These are phyloP conservation scores for Colletotrichum orbiculare DNA, from an alignment of 2,329 filamentous ascomycete genomes.

Conservation along the genomic window DNA sequence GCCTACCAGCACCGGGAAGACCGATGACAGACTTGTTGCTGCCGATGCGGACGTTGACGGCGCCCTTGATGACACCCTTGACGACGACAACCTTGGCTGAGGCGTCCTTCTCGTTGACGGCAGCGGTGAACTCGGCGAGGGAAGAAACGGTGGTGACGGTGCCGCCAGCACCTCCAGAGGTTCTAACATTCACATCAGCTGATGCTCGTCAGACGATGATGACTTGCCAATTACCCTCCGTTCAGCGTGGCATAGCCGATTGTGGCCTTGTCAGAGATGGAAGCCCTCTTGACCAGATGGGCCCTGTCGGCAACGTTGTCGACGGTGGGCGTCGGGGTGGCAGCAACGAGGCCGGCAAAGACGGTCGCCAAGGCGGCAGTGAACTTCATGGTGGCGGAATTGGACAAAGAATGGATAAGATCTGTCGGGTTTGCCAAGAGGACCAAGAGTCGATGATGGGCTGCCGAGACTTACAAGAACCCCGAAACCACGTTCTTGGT, in stretches of 20 bases:
- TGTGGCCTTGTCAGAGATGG: conserved; percentile 40
- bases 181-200: conserved; percentile 44
- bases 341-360: conserved; percentile 28
- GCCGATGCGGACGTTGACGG: conserved; percentile 51
- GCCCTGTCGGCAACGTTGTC: conserved; percentile 16
- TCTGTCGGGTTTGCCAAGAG: conserved; percentile 2
- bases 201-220: neutral
- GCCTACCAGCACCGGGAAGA: conserved; percentile 38
- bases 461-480: conserved; percentile 1
- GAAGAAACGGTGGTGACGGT: conserved; percentile 59
- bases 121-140: conserved; percentile 56
- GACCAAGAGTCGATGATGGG: neutral
- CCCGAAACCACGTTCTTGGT: neutral
- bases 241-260: conserved; percentile 60
- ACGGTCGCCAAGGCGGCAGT: conserved; percentile 24
- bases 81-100: conserved; percentile 52
- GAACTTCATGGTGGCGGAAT: conserved; percentile 26
- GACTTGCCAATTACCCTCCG: conserved; percentile 40
- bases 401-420: neutral
- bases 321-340: conserved; percentile 36
- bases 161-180: conserved; percentile 60
- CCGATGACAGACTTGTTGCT: conserved; percentile 58
- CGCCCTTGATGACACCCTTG: conserved; percentile 49
- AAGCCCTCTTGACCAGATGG: conserved; percentile 37
- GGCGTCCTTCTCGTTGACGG: conserved; percentile 52